phyloP scores from a whole-genome alignment of 2,329 filamentous ascomycete species.

The Akanthomyces uredinophilus region DNA sequence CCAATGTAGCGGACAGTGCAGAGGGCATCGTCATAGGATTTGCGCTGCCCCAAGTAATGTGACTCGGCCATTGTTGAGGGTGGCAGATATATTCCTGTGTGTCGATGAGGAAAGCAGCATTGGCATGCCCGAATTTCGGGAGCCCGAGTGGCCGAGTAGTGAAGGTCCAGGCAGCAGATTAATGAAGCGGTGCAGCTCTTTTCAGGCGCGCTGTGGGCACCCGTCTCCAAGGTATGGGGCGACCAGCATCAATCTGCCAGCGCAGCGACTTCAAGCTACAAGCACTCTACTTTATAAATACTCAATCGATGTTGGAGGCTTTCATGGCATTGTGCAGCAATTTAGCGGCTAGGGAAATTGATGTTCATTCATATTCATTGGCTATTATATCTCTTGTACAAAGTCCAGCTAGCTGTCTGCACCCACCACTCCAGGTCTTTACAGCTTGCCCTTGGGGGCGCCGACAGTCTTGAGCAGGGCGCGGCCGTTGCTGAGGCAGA shows the following conservation, averaged over 20 bases:
- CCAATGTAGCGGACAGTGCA: conserved; percentile 87
- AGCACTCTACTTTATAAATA: neutral
- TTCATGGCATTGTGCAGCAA: neutral
- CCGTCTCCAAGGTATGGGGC: neutral
- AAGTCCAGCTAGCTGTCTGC: neutral
- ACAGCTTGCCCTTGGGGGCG: conserved; percentile 58
- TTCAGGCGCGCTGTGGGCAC: conserved; percentile 3
- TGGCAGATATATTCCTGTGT: neutral
- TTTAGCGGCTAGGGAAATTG: too few species aligned
- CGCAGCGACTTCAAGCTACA: neutral
- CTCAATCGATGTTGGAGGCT: neutral
- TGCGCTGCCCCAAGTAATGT: conserved; percentile 61
- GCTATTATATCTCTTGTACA: conserved; percentile 9
- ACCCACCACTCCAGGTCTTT: conserved; percentile 21
- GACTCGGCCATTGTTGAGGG: conserved; percentile 31
- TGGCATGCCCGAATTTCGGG: neutral
- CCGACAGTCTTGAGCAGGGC: conserved; percentile 66
- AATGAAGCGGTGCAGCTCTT: conserved; percentile 7
- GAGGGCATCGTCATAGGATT: conserved; percentile 70
- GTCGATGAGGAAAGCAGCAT: neutral
- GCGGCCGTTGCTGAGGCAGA: conserved; percentile 80
- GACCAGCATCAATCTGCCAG: neutral
- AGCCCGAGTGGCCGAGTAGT: neutral
- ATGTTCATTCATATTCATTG: neutral
- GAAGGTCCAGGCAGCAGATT: conserved; percentile 19